These are phyloP conservation scores for Mallotus nudiflorus DNA, from an alignment of 345 rosid species.

Conservation along the genomic window DNA sequence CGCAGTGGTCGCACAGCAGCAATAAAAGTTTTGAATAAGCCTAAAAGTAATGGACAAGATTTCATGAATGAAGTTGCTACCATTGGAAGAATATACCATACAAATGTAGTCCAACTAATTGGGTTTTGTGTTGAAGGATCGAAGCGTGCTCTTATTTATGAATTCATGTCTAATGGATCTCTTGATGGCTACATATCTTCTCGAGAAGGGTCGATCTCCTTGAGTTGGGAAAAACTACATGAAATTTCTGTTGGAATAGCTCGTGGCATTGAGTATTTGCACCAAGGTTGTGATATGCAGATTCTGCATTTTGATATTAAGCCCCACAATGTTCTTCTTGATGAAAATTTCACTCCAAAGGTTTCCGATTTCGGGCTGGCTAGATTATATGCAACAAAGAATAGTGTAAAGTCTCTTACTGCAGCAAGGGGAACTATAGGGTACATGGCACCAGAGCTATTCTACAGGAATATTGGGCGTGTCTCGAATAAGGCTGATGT, in stretches of 20 bases:
- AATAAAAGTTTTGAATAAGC: conserved; percentile 4
- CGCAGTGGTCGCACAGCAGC: neutral
- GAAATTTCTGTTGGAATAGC: conserved; percentile 9
- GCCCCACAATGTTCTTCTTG: conserved; percentile 8
- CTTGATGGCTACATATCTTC: neutral
- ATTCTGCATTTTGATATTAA: conserved; percentile 3
- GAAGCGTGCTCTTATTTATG: conserved; percentile 11
- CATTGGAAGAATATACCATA: conserved; percentile 14
- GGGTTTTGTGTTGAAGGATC: conserved; percentile 12
- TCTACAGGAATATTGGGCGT: conserved; percentile 2
- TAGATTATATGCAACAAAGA: neutral
- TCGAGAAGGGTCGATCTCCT: neutral
- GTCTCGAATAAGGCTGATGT: conserved; percentile 4
- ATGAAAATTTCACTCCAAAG: conserved; percentile 5
- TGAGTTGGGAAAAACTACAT: conserved; percentile 14
- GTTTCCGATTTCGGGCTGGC: conserved; percentile 10
- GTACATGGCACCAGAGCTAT: conserved; percentile 9
- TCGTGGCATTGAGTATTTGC: conserved; percentile 13
- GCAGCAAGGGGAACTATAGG: conserved; percentile 8
- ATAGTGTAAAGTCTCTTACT: neutral
- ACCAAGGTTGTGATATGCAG: conserved; percentile 1
- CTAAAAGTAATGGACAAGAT: conserved; percentile 10
- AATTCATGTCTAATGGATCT: conserved; percentile 20
- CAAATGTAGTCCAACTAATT: neutral
- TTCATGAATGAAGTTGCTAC: conserved; percentile 19